Percentiles rank a stretch among this genome's conserved stretches.
phyloP scores from a whole-genome alignment of 768 basidiomycete genomes.

The Russula earlei region DNA sequence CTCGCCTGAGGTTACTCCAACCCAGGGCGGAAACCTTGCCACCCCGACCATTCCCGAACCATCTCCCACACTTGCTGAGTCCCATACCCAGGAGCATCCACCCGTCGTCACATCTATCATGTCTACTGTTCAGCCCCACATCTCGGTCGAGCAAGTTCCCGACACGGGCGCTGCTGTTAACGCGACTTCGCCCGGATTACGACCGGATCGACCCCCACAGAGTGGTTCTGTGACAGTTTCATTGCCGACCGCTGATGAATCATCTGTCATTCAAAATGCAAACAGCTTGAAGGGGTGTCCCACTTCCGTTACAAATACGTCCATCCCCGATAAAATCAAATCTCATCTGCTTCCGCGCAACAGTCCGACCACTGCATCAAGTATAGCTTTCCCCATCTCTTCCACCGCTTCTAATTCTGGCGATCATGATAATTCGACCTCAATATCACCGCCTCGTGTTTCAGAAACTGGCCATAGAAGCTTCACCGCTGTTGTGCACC shows the following conservation, averaged over 20 bases:
- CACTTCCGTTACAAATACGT: neutral
- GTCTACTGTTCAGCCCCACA: neutral
- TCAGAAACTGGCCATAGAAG: constrained; percentile 20
- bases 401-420: neutral
- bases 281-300: neutral
- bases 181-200: neutral
- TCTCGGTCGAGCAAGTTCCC: neutral
- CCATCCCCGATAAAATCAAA: neutral
- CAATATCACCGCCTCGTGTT: neutral
- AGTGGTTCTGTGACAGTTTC: neutral
- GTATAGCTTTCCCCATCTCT: neutral
- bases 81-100: neutral
- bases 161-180: neutral
- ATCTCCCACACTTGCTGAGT: neutral
- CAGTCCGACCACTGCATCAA: neutral
- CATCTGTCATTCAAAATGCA: neutral
- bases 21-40: neutral
- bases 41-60: neutral
- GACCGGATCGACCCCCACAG: neutral
- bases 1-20: neutral
- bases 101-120: neutral
- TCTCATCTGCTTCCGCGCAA: neutral
- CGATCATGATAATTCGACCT: neutral
- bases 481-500: constrained; percentile 29
- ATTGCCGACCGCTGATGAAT: neutral